Evolutionary conservation across 2,329 filamentous ascomycete genomes (phyloP).

Genomic region (Colletotrichum plurivorum): DNA sequence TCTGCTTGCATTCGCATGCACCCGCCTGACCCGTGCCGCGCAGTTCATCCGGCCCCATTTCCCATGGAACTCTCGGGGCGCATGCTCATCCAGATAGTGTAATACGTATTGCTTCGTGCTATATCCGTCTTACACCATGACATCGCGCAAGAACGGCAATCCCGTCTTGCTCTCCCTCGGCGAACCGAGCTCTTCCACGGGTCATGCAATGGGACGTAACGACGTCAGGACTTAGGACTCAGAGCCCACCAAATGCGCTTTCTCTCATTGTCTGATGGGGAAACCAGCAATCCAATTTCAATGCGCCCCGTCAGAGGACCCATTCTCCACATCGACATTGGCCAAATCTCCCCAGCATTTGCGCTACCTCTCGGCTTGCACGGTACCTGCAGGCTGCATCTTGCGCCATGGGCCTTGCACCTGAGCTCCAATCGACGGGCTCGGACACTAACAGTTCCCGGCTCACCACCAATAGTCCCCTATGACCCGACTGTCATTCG

Average conservation of each 20-base stretch:
- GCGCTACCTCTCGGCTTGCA: conserved; percentile 32
- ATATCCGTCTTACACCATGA: conserved; percentile 4
- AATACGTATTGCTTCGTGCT: conserved; percentile 10
- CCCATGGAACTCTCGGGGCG: neutral
- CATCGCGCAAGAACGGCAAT: conserved; percentile 16
- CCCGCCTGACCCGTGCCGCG: conserved; percentile 29
- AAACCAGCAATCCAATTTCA: conserved; percentile 23
- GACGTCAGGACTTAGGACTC: conserved; percentile 1
- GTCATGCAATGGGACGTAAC: conserved; percentile 11
- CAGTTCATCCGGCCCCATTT: conserved; percentile 24
- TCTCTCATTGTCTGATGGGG: conserved; percentile 8
- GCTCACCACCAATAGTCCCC: conserved; percentile 4
- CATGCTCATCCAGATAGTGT: neutral
- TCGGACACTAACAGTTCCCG: conserved; percentile 29
- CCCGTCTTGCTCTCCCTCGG: conserved; percentile 9
- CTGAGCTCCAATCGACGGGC: conserved; percentile 25
- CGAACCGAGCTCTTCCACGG: neutral
- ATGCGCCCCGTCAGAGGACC: conserved; percentile 28
- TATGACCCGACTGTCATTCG: neutral
- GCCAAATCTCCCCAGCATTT: conserved; percentile 30
- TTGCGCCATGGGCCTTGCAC: conserved; percentile 20
- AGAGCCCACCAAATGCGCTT: conserved; percentile 5
- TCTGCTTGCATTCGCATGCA: conserved; percentile 18
- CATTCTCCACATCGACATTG: conserved; percentile 31
- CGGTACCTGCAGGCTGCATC: conserved; percentile 40